phyloP scores from a whole-genome alignment of 2,329 filamentous ascomycete species.

The Zymoseptoria ardabiliae region DNA sequence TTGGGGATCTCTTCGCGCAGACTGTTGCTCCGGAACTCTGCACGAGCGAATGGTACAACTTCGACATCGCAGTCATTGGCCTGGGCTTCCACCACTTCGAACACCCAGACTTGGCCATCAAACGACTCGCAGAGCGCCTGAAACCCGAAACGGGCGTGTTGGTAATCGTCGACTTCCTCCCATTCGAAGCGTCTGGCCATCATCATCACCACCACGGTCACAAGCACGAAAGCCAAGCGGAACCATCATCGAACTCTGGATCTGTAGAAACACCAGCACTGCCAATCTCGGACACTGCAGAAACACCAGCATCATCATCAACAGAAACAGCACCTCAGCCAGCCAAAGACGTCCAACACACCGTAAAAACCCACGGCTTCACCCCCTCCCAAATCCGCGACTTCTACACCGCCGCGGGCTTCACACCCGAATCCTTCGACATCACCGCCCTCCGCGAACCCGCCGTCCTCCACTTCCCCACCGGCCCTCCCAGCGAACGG shows the following conservation, averaged over 20 bases:
- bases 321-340: conserved; percentile 31
- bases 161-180: conserved; percentile 25
- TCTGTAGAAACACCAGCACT: background rate
- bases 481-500: conserved; percentile 19
- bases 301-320: conserved; percentile 5
- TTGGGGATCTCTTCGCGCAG: conserved; percentile 32
- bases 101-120: conserved; percentile 20
- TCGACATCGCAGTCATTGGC: conserved; percentile 38
- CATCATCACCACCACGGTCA: conserved; percentile 57
- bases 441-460: conserved; percentile 24
- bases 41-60: conserved; percentile 30
- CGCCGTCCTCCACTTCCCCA: conserved; percentile 23
- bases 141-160: conserved; percentile 25
- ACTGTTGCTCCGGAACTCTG: conserved; percentile 19
- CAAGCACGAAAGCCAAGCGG: conserved; percentile 45
- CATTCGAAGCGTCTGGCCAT: conserved; percentile 7
- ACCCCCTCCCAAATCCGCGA: conserved; percentile 17
- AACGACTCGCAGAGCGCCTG: conserved; percentile 22
- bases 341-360: conserved; percentile 5
- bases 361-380: conserved; percentile 31
- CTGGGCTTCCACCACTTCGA: conserved; percentile 42
- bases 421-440: conserved; percentile 23
- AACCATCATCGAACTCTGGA: background rate
- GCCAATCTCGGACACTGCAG: too few relatives aligned
- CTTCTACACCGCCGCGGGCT: conserved; percentile 23